These are phyloP conservation scores for Penicillium lividum DNA, from an alignment of 495 filamentous ascomycete genomes.

Conservation along the genomic window DNA sequence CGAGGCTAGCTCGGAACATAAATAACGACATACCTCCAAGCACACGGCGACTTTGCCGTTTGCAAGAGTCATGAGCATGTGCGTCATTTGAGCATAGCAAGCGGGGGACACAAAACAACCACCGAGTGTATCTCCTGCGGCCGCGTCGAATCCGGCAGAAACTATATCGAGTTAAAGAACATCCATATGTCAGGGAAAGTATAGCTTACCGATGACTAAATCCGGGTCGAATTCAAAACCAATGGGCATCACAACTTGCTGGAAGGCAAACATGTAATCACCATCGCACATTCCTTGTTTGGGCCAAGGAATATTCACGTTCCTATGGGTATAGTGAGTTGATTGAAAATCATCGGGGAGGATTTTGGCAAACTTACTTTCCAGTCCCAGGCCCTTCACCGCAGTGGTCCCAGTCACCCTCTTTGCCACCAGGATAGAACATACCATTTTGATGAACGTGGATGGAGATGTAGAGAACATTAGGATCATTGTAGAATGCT, in stretches of 20 bases:
- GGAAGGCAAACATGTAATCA: constrained; percentile 95
- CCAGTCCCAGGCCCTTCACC: constrained; percentile 75
- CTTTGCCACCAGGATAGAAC: constrained; percentile 82
- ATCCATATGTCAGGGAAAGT: not conserved
- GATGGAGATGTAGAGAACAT: constrained; percentile 94
- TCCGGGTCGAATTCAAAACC: constrained; percentile 91
- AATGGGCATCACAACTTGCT: constrained; percentile 96
- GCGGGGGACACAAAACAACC: constrained; percentile 86
- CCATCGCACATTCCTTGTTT: constrained; percentile 93
- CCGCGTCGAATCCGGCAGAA: constrained; percentile 95
- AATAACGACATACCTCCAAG: constrained; percentile 58
- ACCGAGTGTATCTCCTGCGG: constrained; percentile 87
- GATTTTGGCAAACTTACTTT: constrained; percentile 39
- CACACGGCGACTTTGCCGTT: constrained; percentile 88
- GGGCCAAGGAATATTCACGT: constrained; percentile 94
- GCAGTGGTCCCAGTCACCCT: constrained; percentile 75
- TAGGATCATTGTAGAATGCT: constrained; percentile 91
- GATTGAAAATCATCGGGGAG: not conserved
- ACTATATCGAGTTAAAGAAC: constrained; percentile 46
- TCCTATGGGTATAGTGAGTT: constrained; percentile 50
- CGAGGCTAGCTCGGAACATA: not conserved
- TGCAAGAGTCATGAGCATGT: constrained; percentile 97
- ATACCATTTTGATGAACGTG: constrained; percentile 79
- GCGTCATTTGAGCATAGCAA: constrained; percentile 98
- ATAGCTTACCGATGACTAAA: constrained; percentile 72